Percentiles rank a stretch among this genome's conserved stretches.
These are phyloP conservation scores for Ganoderma boninense DNA, from an alignment of 1,284 basidiomycete species.

Conservation along the genomic window DNA sequence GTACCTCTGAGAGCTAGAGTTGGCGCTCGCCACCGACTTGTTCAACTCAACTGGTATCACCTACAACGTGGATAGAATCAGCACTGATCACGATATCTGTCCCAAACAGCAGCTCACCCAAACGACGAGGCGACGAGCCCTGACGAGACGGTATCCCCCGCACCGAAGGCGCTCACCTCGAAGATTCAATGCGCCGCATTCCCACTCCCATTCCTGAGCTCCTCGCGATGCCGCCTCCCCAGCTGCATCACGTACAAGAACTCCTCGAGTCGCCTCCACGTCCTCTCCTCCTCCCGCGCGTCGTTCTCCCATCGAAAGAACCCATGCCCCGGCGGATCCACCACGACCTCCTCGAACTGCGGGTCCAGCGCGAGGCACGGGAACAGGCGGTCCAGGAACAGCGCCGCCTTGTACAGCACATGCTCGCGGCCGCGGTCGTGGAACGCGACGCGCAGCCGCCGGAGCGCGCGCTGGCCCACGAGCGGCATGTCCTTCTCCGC, in stretches of 20 bases:
- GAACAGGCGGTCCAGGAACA: constrained; percentile 14
- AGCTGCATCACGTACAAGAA: not conserved
- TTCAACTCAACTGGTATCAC: too few relatives aligned
- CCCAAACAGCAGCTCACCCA: too few relatives aligned
- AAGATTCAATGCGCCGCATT: not conserved
- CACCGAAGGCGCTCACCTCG: too few relatives aligned
- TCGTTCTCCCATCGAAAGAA: not conserved
- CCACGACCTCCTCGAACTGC: not conserved
- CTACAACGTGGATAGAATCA: too few relatives aligned
- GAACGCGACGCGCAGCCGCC: not conserved
- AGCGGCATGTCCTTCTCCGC: not conserved
- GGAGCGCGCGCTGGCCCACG: constrained; percentile 4
- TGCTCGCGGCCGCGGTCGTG: not conserved
- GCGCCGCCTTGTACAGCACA: not conserved
- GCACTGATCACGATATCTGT: too few relatives aligned
- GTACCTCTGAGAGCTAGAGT: too few relatives aligned
- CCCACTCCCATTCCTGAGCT: not conserved
- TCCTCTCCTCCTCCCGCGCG: not conserved
- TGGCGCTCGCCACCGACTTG: too few relatives aligned
- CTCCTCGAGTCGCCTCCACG: not conserved
- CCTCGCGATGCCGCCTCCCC: not conserved
- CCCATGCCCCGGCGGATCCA: not conserved
- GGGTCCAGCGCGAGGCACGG: constrained; percentile 2
- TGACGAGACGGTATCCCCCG: too few relatives aligned
- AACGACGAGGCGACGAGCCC: too few relatives aligned